These are phyloP conservation scores for Globisporangium canariense DNA, from an alignment of 352 stramenopile genomes.

Conservation along the genomic window DNA sequence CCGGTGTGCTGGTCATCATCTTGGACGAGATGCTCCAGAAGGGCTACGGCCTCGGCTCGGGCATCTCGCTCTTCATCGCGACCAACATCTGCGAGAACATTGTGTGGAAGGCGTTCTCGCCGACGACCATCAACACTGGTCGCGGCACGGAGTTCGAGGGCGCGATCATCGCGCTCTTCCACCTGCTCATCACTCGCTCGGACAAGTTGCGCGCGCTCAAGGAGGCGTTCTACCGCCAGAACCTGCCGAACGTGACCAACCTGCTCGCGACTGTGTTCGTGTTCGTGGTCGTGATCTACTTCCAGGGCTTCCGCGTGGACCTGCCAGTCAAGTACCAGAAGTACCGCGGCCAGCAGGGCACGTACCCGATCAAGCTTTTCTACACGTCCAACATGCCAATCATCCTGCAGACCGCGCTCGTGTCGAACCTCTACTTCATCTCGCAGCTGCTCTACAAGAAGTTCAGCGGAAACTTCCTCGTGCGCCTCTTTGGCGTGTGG, in stretches of 20 bases:
- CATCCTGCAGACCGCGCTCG: slow-evolving; percentile 98
- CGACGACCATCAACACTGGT: slow-evolving; percentile 99
- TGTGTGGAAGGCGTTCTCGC: slow-evolving; percentile 99
- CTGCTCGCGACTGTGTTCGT: slow-evolving; percentile 98
- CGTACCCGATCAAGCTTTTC: slow-evolving; percentile 99
- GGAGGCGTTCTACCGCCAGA: slow-evolving; percentile 98
- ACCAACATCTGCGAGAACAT: slow-evolving; percentile 99
- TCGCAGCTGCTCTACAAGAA: slow-evolving; percentile 99
- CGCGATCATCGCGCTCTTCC: slow-evolving; percentile 99
- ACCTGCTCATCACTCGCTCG: slow-evolving; percentile 97
- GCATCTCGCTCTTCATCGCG: slow-evolving; percentile 99
- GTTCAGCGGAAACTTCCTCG: slow-evolving; percentile 97
- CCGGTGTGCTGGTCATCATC: slow-evolving; percentile 98
- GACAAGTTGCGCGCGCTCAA: slow-evolving; percentile 98
- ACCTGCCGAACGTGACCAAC: slow-evolving; percentile 99
- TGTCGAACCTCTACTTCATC: slow-evolving; percentile 99
- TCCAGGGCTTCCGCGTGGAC: slow-evolving; percentile 96
- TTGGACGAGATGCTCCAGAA: slow-evolving; percentile 99
- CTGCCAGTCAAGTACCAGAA: slow-evolving; percentile 98
- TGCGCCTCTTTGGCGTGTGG: slow-evolving; percentile 98
- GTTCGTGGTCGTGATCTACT: slow-evolving; percentile 99
- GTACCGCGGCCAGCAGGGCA: slow-evolving; percentile 98
- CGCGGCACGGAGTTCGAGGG: slow-evolving; percentile 99
- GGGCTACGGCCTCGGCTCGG: slow-evolving; percentile 97
- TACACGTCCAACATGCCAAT: slow-evolving; percentile 99